Percentiles rank a stretch among this genome's conserved stretches.
Evolutionary conservation across 768 basidiomycete genomes (phyloP).

Genomic region (Tricholoma sp.): DNA sequence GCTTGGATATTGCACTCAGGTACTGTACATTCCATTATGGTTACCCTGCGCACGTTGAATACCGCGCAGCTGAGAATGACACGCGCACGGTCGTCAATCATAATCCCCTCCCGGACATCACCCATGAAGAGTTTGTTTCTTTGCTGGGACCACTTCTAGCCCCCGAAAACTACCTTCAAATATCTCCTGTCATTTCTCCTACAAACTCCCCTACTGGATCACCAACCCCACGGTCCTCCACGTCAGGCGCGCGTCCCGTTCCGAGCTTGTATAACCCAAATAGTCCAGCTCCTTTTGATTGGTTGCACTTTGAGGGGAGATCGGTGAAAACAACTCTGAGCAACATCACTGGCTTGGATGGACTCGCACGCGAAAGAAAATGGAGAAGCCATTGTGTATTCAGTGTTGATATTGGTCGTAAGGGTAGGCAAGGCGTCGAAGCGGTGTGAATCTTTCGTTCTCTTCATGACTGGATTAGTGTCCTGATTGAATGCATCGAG

Average conservation of each 20-base stretch:
- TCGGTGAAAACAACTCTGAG: constrained; percentile 73
- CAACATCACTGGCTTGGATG: constrained; percentile 76
- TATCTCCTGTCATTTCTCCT: constrained; percentile 25
- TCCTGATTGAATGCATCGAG: constrained; percentile 9
- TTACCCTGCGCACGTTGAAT: constrained; percentile 1
- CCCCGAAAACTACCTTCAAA: constrained; percentile 65
- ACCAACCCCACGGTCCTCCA: constrained; percentile 29
- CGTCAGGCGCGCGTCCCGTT: constrained; percentile 22
- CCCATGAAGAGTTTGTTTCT: constrained; percentile 82
- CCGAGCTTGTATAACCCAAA: constrained; percentile 38
- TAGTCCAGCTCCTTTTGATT: constrained; percentile 77
- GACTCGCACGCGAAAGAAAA: constrained; percentile 75
- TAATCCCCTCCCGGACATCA: constrained; percentile 82
- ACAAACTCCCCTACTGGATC: constrained; percentile 25
- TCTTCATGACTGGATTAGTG: constrained; percentile 1
- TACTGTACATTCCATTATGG: constrained; percentile 23
- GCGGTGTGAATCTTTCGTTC: constrained; percentile 45
- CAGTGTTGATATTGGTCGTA: constrained; percentile 73
- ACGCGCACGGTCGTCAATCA: constrained; percentile 75
- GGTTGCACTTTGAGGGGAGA: constrained; percentile 83
- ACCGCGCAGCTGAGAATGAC: constrained; percentile 45
- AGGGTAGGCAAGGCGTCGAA: constrained; percentile 72
- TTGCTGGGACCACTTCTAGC: constrained; percentile 76
- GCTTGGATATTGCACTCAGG: constrained; percentile 80
- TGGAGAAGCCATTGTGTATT: constrained; percentile 82